Evolutionary conservation across 495 filamentous ascomycete genomes (phyloP).

Genomic region (Lentithecium fluviatile): DNA sequence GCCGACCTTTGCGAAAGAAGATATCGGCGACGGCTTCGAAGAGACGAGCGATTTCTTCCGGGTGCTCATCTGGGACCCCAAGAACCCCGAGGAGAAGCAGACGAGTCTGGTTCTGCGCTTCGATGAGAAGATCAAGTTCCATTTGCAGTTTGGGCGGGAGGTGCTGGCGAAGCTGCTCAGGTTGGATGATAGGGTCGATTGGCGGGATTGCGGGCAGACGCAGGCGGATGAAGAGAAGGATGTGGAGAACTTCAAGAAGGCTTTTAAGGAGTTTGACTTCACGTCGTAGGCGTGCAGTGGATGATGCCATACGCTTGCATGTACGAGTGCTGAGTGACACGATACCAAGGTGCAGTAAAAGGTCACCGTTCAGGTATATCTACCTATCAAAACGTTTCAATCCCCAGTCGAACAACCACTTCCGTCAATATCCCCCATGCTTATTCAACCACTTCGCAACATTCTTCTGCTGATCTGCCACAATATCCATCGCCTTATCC

Average conservation of each 20-base stretch:
- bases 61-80: constrained; percentile 70
- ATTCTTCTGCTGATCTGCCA: constrained; percentile 30
- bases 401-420: too few species aligned
- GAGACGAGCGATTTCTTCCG: constrained; percentile 76
- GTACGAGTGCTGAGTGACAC: not conserved
- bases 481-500: constrained; percentile 36
- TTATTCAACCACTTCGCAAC: constrained; percentile 13
- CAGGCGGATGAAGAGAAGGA: constrained; percentile 75
- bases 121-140: constrained; percentile 55
- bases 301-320: not conserved
- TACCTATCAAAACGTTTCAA: too few species aligned
- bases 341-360: too few species aligned
- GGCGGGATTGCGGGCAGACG: constrained; percentile 78
- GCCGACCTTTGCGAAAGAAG: constrained; percentile 49
- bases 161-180: constrained; percentile 86
- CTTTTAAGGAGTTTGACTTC: constrained; percentile 88
- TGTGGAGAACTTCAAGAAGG: constrained; percentile 74
- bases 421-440: not conserved
- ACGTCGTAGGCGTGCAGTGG: too few species aligned
- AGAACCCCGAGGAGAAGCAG: constrained; percentile 45
- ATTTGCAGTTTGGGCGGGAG: constrained; percentile 66
- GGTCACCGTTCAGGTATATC: too few species aligned
- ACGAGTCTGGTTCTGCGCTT: constrained; percentile 55
- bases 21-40: constrained; percentile 44
- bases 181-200: constrained; percentile 69